Conservation (phyloP, 129 eudicot genomes). For the Lactuca sativa region DNA sequence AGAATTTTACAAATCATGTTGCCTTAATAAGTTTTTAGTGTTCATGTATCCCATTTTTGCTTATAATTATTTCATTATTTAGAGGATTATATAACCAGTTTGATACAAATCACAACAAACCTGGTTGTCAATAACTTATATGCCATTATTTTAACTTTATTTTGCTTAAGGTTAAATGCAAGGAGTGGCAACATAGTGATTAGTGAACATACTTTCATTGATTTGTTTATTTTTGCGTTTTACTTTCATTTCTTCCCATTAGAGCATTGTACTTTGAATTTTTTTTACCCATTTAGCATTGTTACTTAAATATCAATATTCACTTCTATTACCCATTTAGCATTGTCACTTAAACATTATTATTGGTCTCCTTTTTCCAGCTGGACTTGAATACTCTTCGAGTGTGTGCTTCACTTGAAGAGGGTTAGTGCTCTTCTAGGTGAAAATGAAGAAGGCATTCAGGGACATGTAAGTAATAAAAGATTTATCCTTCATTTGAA, state of each 20-base stretch:
- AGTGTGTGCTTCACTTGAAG: constrained; percentile 19
- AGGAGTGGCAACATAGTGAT: too few species aligned
- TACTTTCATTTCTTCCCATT: too few species aligned
- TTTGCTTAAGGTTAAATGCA: too few species aligned
- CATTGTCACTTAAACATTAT: too few species aligned
- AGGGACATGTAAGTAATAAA: constrained; percentile 72
- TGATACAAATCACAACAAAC: neutral
- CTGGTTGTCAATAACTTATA: neutral
- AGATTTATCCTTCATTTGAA: constrained; percentile 1
- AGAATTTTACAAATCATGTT: constrained; percentile 1
- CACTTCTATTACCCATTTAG: too few species aligned
- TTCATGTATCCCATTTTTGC: too few species aligned
- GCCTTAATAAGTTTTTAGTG: neutral
- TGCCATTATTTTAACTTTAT: neutral
- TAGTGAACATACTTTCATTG: too few species aligned
- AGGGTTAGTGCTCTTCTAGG: constrained; percentile 29
- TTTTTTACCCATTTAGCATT: too few species aligned
- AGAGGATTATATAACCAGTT: neutral
- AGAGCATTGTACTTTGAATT: too few species aligned
- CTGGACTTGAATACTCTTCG: constrained; percentile 16
- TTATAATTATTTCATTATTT: too few species aligned
- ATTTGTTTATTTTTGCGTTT: too few species aligned
- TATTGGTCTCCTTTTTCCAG: constrained; percentile 25
- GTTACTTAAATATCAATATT: too few species aligned
- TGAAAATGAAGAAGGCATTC: constrained; percentile 86